Evolutionary conservation across 495 filamentous ascomycete species (phyloP).

Genomic region (Jackrogersella minutella): DNA sequence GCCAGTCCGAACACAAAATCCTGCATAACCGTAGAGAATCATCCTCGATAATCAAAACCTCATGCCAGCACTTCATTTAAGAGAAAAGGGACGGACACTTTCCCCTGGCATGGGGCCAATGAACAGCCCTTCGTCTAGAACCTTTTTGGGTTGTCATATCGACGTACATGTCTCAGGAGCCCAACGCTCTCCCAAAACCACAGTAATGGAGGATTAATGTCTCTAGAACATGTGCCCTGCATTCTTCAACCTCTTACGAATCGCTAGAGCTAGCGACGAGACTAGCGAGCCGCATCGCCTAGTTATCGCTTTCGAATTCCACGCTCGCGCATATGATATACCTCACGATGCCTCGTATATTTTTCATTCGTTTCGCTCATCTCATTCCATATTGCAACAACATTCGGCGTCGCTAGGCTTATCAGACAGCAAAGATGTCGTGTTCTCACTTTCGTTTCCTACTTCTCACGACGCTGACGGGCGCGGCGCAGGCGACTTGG

Average conservation of each 20-base stretch:
- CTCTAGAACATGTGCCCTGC: slow-evolving; percentile 21
- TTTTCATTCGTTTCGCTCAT: background rate
- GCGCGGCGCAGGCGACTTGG: background rate
- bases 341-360: slow-evolving; percentile 11
- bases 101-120: slow-evolving; percentile 26
- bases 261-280: background rate
- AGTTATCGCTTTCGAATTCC: slow-evolving; percentile 38
- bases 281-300: slow-evolving; percentile 14
- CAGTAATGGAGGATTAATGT: slow-evolving; percentile 10
- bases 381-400: background rate
- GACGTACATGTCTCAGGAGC: slow-evolving; percentile 24
- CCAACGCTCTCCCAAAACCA: background rate
- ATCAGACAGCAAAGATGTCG: slow-evolving; percentile 16
- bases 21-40: background rate
- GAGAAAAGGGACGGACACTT: background rate
- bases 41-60: slow-evolving; percentile 12
- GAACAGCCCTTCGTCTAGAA: slow-evolving; percentile 13
- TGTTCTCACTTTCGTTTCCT: background rate
- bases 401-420: background rate
- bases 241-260: slow-evolving; percentile 22
- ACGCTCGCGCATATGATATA: slow-evolving; percentile 11
- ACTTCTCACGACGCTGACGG: slow-evolving; percentile 1
- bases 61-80: slow-evolving; percentile 13
- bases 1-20: slow-evolving; percentile 7
- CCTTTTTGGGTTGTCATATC: slow-evolving; percentile 30